Conservation (phyloP, 2,329 filamentous ascomycete species). For the Fusarium sp. region DNA sequence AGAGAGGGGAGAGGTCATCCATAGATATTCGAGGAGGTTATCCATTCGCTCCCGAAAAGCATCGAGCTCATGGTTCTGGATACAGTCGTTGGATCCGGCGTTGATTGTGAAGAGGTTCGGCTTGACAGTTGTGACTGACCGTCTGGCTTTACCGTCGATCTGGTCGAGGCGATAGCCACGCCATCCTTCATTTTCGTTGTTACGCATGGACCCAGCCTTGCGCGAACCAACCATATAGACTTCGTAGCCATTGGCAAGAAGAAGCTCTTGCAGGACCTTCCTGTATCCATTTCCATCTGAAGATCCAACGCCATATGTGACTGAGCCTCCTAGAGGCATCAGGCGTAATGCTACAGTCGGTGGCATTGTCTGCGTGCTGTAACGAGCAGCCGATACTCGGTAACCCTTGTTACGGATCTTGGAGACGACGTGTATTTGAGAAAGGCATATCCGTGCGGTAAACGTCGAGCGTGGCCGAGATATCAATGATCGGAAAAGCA, state of each 20-base stretch:
- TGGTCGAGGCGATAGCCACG: neutral
- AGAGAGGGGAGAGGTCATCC: neutral
- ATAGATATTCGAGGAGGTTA: neutral
- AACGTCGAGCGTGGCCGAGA: accelerated
- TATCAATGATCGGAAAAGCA: neutral
- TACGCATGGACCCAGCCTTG: neutral
- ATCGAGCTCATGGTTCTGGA: neutral
- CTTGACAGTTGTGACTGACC: neutral
- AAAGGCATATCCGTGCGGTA: neutral
- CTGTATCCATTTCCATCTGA: neutral
- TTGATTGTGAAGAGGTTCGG: neutral
- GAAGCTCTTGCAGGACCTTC: neutral
- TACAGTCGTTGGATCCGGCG: neutral
- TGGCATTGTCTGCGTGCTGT: neutral
- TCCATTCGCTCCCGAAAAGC: neutral
- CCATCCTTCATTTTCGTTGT: neutral
- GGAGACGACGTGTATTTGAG: no score
- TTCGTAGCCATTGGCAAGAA: neutral
- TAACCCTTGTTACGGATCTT: neutral
- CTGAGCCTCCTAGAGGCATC: neutral
- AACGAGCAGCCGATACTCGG: neutral
- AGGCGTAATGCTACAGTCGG: neutral
- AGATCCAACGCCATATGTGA: neutral
- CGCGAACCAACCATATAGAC: neutral
- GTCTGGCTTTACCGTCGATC: neutral